Evolutionary conservation across 805 yeast genomes (phyloP), one percentile per base, ranked within the genome.

Genomic region (Ogataea ganodermae): DNA sequence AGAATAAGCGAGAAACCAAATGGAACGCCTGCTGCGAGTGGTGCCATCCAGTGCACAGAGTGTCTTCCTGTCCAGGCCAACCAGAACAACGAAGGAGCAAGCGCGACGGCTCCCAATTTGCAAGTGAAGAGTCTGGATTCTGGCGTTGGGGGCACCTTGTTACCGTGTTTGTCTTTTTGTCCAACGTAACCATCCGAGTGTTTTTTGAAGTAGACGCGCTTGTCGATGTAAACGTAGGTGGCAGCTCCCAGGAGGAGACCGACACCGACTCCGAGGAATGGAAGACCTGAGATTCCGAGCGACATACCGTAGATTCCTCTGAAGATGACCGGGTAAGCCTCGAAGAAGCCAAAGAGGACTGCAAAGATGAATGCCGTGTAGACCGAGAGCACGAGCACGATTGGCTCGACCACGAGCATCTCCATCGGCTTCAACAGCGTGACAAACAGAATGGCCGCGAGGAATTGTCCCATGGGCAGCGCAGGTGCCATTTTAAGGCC

Each of bases 331-430:
- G 90, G 90, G 67, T 73, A 84, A 3, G 90, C 90, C 64, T 85
- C 91, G 59, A 86, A 86, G 72, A 85, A 86, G 0, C 89, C 91
- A 55, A 85, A 86, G 45, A 86, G 68, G 2, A 86, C 89, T 1
- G 91, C 89, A 68, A 85, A 85, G 43, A 86, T 78, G 60, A 86
- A 84, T 0, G 91, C 86, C 49, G 83, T 78, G 63, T 86, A 86
- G 43, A 84, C 65, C 24, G 89, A 81, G 60, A 84, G 80, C 17
- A 82, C 79, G 41, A 80, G 64, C 31, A 87, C 91, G 56, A 86
- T 86, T 45, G 94, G 94, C 56, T 87, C 95, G 28, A 76, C 76
- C 28, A 80, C 58, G 44, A 87, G 72, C 90, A 87, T 83, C 58
- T 80, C 76, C 40, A 82, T 37, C 13, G 95, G 94, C 49, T 82